Conservation (phyloP, 768 basidiomycete species). For the Termitomyces sp. region DNA sequence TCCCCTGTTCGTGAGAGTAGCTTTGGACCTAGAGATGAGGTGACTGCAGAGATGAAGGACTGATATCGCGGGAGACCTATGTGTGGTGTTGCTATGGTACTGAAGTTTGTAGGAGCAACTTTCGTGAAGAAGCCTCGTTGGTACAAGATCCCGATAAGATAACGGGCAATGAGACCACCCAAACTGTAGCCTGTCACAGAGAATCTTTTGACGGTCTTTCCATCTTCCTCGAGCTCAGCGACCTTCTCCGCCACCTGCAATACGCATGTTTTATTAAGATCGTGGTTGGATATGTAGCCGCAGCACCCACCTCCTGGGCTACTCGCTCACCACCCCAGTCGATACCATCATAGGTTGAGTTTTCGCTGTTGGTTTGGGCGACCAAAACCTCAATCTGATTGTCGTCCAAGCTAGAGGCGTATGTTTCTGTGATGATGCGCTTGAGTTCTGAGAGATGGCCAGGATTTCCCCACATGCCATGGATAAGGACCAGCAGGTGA, state of each 20-base stretch:
- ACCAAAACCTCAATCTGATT: slow-evolving; percentile 56
- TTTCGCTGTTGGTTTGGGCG: slow-evolving; percentile 59
- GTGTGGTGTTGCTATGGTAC: slow-evolving; percentile 80
- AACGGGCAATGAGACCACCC: slow-evolving; percentile 80
- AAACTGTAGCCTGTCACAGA: slow-evolving; percentile 76
- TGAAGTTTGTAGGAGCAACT: slow-evolving; percentile 74
- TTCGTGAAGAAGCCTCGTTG: slow-evolving; percentile 68
- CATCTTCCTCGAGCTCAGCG: slow-evolving; percentile 44
- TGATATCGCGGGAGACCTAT: slow-evolving; percentile 67
- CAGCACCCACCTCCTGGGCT: slow-evolving; percentile 59
- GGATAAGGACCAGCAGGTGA: slow-evolving; percentile 48
- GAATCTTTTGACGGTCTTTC: slow-evolving; percentile 59
- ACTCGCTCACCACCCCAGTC: slow-evolving; percentile 83
- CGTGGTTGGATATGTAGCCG: neutral
- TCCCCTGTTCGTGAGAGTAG: slow-evolving; percentile 77
- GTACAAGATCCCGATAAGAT: slow-evolving; percentile 66
- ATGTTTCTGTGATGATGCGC: slow-evolving; percentile 46
- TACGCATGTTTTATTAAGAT: neutral
- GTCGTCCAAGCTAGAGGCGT: slow-evolving; percentile 26
- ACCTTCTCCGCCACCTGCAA: slow-evolving; percentile 56
- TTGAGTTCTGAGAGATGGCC: slow-evolving; percentile 55
- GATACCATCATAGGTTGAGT: slow-evolving; percentile 76
- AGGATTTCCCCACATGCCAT: slow-evolving; percentile 83
- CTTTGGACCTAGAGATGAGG: slow-evolving; percentile 55
- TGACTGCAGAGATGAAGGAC: slow-evolving; percentile 50